Evolutionary conservation across 345 rosid species (phyloP).

Genomic region (Euphorbia lathyris): DNA sequence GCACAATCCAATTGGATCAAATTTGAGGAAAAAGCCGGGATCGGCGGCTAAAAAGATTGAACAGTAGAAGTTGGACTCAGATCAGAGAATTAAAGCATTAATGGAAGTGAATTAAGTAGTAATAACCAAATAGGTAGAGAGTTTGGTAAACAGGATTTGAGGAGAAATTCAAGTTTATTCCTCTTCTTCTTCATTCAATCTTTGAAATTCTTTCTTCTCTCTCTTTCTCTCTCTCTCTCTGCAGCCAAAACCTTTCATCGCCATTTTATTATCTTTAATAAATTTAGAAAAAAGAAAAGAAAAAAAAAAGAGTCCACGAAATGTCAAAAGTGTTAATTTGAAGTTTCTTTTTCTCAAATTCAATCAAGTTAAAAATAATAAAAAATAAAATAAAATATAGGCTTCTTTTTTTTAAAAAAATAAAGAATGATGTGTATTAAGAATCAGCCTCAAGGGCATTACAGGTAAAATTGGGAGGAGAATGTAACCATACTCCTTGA

Average conservation of each 20-base stretch:
- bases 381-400: too few relatives aligned
- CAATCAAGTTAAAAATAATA: too few relatives aligned
- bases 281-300: too few relatives aligned
- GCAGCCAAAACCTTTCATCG: not conserved
- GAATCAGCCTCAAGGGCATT: too few relatives aligned
- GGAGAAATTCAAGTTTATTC: not conserved
- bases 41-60: not conserved
- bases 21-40: not conserved
- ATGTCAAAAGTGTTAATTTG: not conserved
- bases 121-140: not conserved
- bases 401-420: too few relatives aligned
- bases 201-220: not conserved
- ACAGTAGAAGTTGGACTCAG: not conserved
- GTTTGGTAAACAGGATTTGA: not conserved
- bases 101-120: not conserved
- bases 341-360: not conserved
- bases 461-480: too few relatives aligned
- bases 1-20: slow-evolving; percentile 1
- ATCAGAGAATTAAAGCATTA: not conserved
- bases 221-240: not conserved
- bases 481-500: too few relatives aligned
- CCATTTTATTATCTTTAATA: not conserved
- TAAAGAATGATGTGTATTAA: too few relatives aligned
- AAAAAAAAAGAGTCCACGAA: not conserved
- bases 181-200: not conserved